phyloP scores from a whole-genome alignment of 805 yeast genomes.

The Candida cerambycidarum region DNA sequence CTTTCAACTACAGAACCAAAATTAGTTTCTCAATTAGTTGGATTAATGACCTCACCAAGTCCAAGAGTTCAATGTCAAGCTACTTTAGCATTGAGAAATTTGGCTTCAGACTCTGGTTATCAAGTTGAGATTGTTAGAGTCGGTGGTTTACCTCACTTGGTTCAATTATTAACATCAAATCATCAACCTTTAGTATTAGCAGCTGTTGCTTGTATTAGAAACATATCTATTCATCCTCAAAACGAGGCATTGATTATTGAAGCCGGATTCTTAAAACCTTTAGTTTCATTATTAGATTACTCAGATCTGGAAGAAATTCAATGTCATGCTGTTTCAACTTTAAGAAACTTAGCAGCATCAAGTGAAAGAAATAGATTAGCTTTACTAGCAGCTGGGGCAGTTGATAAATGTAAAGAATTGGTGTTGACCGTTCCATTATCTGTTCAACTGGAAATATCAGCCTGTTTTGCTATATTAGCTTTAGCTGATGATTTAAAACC shows the following conservation, averaged over 20 bases:
- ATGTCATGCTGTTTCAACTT: conserved; percentile 96
- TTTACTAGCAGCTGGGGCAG: conserved; percentile 92
- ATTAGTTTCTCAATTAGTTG: conserved; percentile 82
- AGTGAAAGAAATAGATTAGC: conserved; percentile 91
- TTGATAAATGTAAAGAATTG: conserved; percentile 84
- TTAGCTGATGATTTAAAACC: conserved; percentile 92
- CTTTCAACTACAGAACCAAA: conserved; percentile 91
- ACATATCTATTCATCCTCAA: conserved; percentile 93
- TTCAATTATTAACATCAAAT: conserved; percentile 81
- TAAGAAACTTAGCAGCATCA: conserved; percentile 94
- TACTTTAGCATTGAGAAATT: conserved; percentile 89
- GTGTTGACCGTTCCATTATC: conserved; percentile 84
- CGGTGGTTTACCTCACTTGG: conserved; percentile 92
- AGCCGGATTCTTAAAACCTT: conserved; percentile 92
- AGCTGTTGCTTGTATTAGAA: conserved; percentile 97
- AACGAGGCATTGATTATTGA: conserved; percentile 95
- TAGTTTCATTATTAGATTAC: conserved; percentile 80
- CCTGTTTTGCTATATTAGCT: conserved; percentile 95
- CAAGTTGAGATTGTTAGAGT: conserved; percentile 95
- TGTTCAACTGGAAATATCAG: conserved; percentile 94
- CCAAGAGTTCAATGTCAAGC: conserved; percentile 99
- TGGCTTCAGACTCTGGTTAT: conserved; percentile 94
- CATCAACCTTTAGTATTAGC: conserved; percentile 93
- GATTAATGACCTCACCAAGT: conserved; percentile 87
- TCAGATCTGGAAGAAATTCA: conserved; percentile 93